Percentiles rank a stretch among this genome's conserved stretches.
phyloP scores from a whole-genome alignment of 2,329 filamentous ascomycete genomes.

The Colletotrichum brevisporum region DNA sequence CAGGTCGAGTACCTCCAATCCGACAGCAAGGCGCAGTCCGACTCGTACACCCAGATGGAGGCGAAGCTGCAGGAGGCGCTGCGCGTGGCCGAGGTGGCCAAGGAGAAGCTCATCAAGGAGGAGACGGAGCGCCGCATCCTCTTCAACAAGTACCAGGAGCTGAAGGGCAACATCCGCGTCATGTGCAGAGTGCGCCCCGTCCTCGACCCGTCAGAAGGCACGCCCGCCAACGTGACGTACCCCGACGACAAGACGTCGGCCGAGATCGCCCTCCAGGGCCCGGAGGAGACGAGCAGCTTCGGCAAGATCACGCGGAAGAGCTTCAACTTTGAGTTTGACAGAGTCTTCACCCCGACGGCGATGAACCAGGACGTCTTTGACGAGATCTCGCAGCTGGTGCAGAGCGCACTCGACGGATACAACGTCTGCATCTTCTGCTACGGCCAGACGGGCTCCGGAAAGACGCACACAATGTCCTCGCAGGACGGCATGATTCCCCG shows the following conservation, averaged over 20 bases:
- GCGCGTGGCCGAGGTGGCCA: constrained; percentile 76
- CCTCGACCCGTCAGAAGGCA: constrained; percentile 70
- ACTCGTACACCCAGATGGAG: constrained; percentile 87
- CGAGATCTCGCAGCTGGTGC: constrained; percentile 96
- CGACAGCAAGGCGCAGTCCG: constrained; percentile 88
- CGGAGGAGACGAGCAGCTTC: constrained; percentile 86
- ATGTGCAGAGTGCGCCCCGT: constrained; percentile 95
- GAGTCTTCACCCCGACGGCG: constrained; percentile 85
- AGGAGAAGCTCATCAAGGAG: constrained; percentile 89
- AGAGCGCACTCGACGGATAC: constrained; percentile 96
- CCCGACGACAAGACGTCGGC: constrained; percentile 88
- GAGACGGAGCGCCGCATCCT: constrained; percentile 91
- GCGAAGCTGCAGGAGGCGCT: constrained; percentile 84
- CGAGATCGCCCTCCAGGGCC: constrained; percentile 87
- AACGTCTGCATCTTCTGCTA: constrained; percentile 99
- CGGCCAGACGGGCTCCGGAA: constrained; percentile 96
- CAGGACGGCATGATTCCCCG: constrained; percentile 94
- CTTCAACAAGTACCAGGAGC: constrained; percentile 97
- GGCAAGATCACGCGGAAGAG: constrained; percentile 83
- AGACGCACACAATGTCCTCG: constrained; percentile 96
- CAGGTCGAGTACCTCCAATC: constrained; percentile 93
- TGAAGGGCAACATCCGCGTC: constrained; percentile 98
- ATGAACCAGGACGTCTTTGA: constrained; percentile 92
- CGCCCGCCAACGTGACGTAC: constrained; percentile 81
- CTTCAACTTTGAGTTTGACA: constrained; percentile 91